Evolutionary conservation across 1,284 basidiomycete genomes (phyloP).

Genomic region (Cutaneotrichosporon sp.): DNA sequence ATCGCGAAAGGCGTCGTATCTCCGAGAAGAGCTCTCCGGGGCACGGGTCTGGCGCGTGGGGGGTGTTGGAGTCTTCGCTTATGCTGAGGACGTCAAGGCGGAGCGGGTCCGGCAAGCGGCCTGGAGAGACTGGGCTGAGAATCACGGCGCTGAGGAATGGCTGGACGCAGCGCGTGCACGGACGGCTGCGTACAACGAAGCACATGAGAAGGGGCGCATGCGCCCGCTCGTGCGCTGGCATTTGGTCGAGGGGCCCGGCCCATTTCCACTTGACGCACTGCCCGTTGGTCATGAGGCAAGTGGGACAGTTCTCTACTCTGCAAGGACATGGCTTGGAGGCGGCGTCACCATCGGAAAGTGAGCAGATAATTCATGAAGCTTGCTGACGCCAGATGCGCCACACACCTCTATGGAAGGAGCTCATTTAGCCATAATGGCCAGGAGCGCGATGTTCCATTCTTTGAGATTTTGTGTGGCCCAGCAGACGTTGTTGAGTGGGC

Average conservation of each 20-base stretch:
- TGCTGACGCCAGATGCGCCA: conserved; percentile 16
- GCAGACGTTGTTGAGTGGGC: conserved; percentile 41
- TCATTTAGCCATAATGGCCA: conserved; percentile 36
- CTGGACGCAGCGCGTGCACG: conserved; percentile 63
- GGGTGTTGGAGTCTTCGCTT: conserved; percentile 37
- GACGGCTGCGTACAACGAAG: conserved; percentile 46
- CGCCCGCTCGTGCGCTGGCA: conserved; percentile 42
- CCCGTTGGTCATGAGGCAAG: conserved; percentile 43
- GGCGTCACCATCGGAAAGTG: conserved; percentile 47
- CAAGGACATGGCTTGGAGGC: conserved; percentile 39
- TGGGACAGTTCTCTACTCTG: conserved; percentile 38
- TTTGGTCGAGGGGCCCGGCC: conserved; percentile 32
- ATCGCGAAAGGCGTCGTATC: conserved; percentile 2
- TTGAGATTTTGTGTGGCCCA: conserved; percentile 46
- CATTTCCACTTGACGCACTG: conserved; percentile 40
- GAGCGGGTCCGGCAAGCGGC: conserved; percentile 29
- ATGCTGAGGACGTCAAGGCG: conserved; percentile 20
- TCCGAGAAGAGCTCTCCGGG: conserved; percentile 36
- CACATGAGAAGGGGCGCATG: conserved; percentile 9
- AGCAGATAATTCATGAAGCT: conserved; percentile 7
- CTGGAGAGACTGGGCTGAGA: conserved; percentile 27
- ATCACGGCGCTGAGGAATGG: conserved; percentile 52
- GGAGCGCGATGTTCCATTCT: conserved; percentile 30
- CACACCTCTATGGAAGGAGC: conserved; percentile 34
- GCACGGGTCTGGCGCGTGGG: conserved; percentile 36